Percentiles rank a stretch among this genome's conserved stretches.
Evolutionary conservation across 192 early-diverging fungal species (phyloP).

Genomic region (Linnemannia schmuckeri): DNA sequence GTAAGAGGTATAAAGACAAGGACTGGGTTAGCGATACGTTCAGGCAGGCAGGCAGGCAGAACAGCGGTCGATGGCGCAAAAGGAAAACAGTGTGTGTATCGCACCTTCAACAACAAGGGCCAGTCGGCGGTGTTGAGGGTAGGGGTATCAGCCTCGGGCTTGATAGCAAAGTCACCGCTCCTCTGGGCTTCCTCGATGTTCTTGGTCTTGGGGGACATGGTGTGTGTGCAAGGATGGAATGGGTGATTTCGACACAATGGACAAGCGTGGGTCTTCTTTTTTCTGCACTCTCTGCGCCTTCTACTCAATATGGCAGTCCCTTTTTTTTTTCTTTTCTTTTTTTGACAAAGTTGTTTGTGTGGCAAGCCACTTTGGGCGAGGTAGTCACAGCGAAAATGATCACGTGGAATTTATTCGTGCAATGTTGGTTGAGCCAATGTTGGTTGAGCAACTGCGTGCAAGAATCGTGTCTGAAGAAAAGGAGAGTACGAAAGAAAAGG

Average conservation of each 20-base stretch:
- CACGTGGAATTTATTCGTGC: neutral
- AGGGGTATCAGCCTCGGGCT: constrained; percentile 84
- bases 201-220: constrained; percentile 45
- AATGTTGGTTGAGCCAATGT: neutral
- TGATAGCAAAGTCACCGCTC: constrained; percentile 75
- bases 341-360: neutral
- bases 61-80: neutral
- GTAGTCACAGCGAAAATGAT: neutral
- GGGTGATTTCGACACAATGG: constrained; percentile 63
- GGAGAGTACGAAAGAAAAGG: neutral
- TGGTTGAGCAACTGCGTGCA: no score
- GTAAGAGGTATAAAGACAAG: neutral
- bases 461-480: neutral
- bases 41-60: neutral
- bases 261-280: constrained; percentile 57
- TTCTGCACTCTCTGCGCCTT: constrained; percentile 22
- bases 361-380: neutral
- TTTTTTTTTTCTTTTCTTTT: constrained; percentile 26
- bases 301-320: constrained; percentile 5
- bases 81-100: neutral
- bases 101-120: constrained; percentile 94
- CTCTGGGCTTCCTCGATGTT: constrained; percentile 50
- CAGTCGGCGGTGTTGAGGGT: constrained; percentile 93
- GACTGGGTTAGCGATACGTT: neutral
- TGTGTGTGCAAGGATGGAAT: constrained; percentile 26